phyloP scores from a whole-genome alignment of 768 basidiomycete genomes.

The Psilocybe azurescens region DNA sequence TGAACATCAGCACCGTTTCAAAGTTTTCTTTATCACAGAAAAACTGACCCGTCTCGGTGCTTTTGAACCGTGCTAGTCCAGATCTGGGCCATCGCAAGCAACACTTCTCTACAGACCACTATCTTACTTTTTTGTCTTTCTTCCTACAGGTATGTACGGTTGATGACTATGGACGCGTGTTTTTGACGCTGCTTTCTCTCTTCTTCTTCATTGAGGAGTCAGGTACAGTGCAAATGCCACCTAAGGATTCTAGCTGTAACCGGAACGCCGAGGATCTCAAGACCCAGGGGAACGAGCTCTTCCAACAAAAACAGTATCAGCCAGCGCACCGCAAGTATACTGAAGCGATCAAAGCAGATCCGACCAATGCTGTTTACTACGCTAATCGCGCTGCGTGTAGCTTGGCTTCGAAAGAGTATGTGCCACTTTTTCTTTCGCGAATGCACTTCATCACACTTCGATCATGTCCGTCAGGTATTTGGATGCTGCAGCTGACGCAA shows the following conservation, averaged over 20 bases:
- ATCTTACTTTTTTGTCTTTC: no score
- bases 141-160: no score
- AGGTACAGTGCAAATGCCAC: not conserved
- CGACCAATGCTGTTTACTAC: constrained; percentile 44
- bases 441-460: not conserved
- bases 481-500: constrained; percentile 37
- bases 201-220: no score
- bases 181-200: no score
- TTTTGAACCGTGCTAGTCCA: no score
- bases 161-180: no score
- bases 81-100: no score
- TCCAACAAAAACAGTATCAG: constrained; percentile 34
- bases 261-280: constrained; percentile 37
- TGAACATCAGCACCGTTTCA: no score
- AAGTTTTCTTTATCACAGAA: no score
- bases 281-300: constrained; percentile 45
- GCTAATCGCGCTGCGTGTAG: constrained; percentile 51
- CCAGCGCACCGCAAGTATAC: constrained; percentile 45
- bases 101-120: no score
- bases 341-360: constrained; percentile 44
- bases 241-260: not conserved
- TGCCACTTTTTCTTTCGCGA: not conserved
- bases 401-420: constrained; percentile 40
- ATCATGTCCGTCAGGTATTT: constrained; percentile 29
- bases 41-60: no score